phyloP scores from a whole-genome alignment of 176 grass and related monocot species.

The Secale cereale region DNA sequence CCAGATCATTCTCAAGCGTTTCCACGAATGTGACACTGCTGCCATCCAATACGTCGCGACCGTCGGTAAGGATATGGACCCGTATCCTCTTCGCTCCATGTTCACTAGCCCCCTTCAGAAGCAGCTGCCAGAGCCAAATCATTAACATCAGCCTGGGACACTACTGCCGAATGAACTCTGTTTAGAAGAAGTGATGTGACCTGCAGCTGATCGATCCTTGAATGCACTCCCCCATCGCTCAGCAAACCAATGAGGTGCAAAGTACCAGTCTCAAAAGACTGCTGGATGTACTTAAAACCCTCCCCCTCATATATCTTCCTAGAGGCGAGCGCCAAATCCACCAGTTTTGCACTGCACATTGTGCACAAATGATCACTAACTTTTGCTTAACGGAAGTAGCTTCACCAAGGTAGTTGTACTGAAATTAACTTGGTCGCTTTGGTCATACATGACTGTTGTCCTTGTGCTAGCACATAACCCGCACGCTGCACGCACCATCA shows the following conservation, averaged over 20 bases:
- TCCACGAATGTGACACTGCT: conserved; percentile 86
- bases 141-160: not conserved
- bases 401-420: not conserved
- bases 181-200: conserved; percentile 6
- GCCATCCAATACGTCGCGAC: conserved; percentile 85
- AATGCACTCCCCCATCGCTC: conserved; percentile 93
- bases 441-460: not conserved
- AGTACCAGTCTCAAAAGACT: conserved; percentile 67
- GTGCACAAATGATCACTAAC: not conserved
- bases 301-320: conserved; percentile 86
- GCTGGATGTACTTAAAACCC: conserved; percentile 83
- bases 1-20: conserved; percentile 71
- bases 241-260: conserved; percentile 90
- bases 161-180: not conserved
- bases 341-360: conserved; percentile 69
- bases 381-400: not conserved
- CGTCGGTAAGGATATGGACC: conserved; percentile 83
- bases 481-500: not conserved
- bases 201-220: conserved; percentile 88
- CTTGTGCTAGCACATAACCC: not conserved
- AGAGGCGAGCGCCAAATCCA: conserved; percentile 64
- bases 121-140: conserved; percentile 46
- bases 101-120: conserved; percentile 76
- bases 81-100: conserved; percentile 80
- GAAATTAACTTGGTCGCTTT: not conserved